Evolutionary conservation across 179 eudicot genomes (phyloP).

Genomic region (Spergularia azorica): DNA sequence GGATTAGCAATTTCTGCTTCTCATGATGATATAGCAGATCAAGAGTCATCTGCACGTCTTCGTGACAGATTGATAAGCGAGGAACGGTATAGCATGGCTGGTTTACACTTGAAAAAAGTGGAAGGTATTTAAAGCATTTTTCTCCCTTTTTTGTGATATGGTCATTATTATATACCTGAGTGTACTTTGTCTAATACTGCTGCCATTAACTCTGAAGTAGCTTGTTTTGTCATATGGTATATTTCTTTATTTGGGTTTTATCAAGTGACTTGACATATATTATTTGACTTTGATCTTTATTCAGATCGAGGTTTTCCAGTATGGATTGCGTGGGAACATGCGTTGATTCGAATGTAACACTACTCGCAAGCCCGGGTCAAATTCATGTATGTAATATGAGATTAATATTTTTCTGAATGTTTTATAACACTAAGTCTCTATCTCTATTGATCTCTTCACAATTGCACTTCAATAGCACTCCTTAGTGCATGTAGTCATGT

Average conservation of each 20-base stretch:
- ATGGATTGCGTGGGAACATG: conserved; percentile 98
- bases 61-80: conserved; percentile 85
- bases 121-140: conserved; percentile 54
- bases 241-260: too few relatives aligned
- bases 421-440: background rate
- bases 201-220: background rate
- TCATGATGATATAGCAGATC: conserved; percentile 95
- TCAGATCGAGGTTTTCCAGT: conserved; percentile 95
- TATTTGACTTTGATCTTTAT: conserved; percentile 20
- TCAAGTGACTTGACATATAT: too few relatives aligned
- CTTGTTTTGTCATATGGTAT: conserved; percentile 1
- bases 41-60: conserved; percentile 81
- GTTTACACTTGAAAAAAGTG: conserved; percentile 97
- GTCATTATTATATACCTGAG: background rate
- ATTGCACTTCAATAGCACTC: conserved; percentile 1
- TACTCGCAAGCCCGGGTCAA: conserved; percentile 98
- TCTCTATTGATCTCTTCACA: background rate
- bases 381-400: conserved; percentile 64
- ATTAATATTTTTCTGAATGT: conserved; percentile 5
- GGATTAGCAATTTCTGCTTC: conserved; percentile 96
- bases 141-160: background rate
- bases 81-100: conserved; percentile 98
- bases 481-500: background rate
- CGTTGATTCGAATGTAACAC: conserved; percentile 95
- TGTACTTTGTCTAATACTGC: background rate